These are phyloP conservation scores for Fusarium sterilihyphosum DNA, from an alignment of 2,329 filamentous ascomycete genomes.

Conservation along the genomic window DNA sequence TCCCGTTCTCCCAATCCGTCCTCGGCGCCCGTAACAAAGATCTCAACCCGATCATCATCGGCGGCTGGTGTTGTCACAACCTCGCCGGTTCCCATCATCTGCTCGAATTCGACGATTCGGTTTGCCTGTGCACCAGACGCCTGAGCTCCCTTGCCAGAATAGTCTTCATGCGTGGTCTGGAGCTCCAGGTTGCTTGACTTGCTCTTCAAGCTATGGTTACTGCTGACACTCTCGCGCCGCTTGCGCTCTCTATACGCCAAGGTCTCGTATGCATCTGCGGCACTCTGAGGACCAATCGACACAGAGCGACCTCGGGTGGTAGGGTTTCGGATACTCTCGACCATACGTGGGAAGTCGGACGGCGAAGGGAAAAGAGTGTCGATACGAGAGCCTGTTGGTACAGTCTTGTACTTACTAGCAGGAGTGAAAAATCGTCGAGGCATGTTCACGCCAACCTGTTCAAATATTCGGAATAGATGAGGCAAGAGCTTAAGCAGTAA, in stretches of 20 bases:
- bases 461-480: conserved; percentile 86
- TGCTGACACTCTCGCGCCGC: conserved; percentile 64
- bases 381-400: conserved; percentile 72
- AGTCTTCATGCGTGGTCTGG: conserved; percentile 50
- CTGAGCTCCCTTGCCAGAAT: conserved; percentile 51
- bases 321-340: conserved; percentile 84
- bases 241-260: conserved; percentile 84
- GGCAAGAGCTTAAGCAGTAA: conserved; percentile 80
- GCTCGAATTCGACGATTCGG: conserved; percentile 72
- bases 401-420: conserved; percentile 88
- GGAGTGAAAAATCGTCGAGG: conserved; percentile 92
- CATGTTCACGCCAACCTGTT: conserved; percentile 79
- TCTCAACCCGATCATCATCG: conserved; percentile 47
- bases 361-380: conserved; percentile 92
- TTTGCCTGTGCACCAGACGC: conserved; percentile 58
- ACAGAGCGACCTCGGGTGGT: conserved; percentile 77
- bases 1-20: conserved; percentile 74
- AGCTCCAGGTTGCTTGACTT: conserved; percentile 57
- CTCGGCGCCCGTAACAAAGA: conserved; percentile 49
- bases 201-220: conserved; percentile 59
- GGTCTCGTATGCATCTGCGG: conserved; percentile 95
- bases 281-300: conserved; percentile 92
- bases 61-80: conserved; percentile 50
- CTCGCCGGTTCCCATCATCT: conserved; percentile 76
- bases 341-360: conserved; percentile 84